Evolutionary conservation across 2,329 filamentous ascomycete species (phyloP).

Genomic region (Botrytis deweyae): DNA sequence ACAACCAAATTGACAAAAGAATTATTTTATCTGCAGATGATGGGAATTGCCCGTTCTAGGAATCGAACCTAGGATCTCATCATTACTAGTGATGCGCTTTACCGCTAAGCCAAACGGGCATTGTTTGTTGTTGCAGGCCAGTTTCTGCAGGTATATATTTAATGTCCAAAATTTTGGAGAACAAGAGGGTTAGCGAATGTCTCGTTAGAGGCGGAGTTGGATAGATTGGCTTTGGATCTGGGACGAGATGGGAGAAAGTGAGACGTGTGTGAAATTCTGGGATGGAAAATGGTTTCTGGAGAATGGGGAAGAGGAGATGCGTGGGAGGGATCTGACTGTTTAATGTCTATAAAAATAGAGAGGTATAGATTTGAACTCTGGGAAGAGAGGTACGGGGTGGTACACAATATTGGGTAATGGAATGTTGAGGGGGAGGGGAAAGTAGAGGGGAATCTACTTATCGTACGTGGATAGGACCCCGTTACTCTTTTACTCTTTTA

Average conservation of each 20-base stretch:
- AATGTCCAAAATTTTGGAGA: accelerated
- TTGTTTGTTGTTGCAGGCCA: not conserved
- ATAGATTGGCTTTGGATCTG: not conserved
- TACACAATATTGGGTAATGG: too few species aligned
- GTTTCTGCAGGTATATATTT: accelerated
- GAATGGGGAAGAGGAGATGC: too few species aligned
- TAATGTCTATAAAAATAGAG: too few species aligned
- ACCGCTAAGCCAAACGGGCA: conserved; percentile 19
- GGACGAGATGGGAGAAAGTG: not conserved
- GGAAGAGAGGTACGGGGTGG: too few species aligned
- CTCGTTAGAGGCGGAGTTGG: not conserved
- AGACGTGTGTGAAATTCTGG: not conserved
- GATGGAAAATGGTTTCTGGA: not conserved
- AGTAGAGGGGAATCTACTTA: too few species aligned
- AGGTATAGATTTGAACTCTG: too few species aligned
- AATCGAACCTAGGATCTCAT: conserved; percentile 18
- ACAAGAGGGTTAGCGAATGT: not conserved
- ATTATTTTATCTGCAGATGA: accelerated
- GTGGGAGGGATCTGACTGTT: too few species aligned
- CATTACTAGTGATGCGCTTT: conserved; percentile 20
- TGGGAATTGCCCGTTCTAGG: not conserved
- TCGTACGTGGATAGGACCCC: too few species aligned
- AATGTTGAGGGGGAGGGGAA: too few species aligned
- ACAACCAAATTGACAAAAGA: not conserved
- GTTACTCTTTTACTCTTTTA: too few species aligned